These are phyloP conservation scores for Turnera subulata DNA, from an alignment of 345 rosid species.

Conservation along the genomic window DNA sequence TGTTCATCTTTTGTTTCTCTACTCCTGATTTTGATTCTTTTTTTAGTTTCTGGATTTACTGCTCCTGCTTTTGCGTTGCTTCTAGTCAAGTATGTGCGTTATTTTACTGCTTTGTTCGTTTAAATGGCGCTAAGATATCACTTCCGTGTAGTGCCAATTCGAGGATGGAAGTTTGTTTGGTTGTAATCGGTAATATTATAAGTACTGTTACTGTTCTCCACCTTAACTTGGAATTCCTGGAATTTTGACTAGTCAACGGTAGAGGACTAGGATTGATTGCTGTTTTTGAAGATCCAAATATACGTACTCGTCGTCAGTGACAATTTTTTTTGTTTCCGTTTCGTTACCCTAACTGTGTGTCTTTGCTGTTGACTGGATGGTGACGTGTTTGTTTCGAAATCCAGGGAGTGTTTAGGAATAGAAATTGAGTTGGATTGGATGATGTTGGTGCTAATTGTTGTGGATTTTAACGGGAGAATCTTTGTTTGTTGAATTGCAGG, in stretches of 20 bases:
- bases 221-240: background rate
- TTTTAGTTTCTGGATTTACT: no score
- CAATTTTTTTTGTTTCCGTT: no score
- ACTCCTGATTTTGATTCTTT: no score
- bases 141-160: no score
- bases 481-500: conserved; percentile 31
- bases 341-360: background rate
- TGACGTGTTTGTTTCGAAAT: background rate
- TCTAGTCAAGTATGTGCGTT: no score
- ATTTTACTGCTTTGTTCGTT: no score
- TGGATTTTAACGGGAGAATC: background rate
- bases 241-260: conserved; percentile 4
- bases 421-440: background rate
- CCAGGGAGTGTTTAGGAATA: background rate
- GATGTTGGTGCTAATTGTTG: background rate
- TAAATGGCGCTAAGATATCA: no score
- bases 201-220: background rate
- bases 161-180: background rate
- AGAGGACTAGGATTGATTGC: background rate
- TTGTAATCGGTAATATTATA: background rate
- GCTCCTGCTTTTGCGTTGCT: no score
- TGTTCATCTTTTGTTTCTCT: no score
- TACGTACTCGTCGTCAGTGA: no score
- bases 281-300: conserved; percentile 6
- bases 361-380: background rate